These are phyloP conservation scores for Rhodomyrtus tomentosa DNA, from an alignment of 345 rosid species.

Conservation along the genomic window DNA sequence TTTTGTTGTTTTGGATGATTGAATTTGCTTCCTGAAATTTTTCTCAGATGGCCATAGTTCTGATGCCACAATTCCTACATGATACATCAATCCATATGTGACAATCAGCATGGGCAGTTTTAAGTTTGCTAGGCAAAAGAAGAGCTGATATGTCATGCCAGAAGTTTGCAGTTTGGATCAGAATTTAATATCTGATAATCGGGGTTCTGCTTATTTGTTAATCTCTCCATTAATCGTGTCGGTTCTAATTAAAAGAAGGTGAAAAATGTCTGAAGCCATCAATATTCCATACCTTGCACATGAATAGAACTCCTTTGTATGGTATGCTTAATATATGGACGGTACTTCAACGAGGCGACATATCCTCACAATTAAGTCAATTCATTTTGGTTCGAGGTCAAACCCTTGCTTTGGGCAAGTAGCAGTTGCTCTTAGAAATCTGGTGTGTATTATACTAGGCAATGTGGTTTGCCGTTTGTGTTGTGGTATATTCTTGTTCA, in stretches of 20 bases:
- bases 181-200: fast-evolving
- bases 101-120: background rate
- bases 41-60: background rate
- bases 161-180: fast-evolving
- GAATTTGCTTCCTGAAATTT: background rate
- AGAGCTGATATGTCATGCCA: background rate
- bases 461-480: background rate
- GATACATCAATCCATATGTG: background rate
- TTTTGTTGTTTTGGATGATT: background rate
- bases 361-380: fast-evolving
- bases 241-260: fast-evolving
- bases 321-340: fast-evolving
- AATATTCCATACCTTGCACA: background rate
- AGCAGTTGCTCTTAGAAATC: background rate
- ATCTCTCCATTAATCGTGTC: background rate
- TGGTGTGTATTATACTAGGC: background rate
- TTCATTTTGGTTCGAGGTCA: background rate
- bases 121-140: background rate
- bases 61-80: background rate
- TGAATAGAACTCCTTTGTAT: background rate
- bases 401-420: background rate
- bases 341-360: background rate
- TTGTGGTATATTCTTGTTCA: fast-evolving
- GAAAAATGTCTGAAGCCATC: background rate
- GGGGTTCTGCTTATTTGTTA: fast-evolving